These are phyloP conservation scores for Martensiomyces pterosporus DNA, from an alignment of 192 early-diverging fungal genomes.

Conservation along the genomic window DNA sequence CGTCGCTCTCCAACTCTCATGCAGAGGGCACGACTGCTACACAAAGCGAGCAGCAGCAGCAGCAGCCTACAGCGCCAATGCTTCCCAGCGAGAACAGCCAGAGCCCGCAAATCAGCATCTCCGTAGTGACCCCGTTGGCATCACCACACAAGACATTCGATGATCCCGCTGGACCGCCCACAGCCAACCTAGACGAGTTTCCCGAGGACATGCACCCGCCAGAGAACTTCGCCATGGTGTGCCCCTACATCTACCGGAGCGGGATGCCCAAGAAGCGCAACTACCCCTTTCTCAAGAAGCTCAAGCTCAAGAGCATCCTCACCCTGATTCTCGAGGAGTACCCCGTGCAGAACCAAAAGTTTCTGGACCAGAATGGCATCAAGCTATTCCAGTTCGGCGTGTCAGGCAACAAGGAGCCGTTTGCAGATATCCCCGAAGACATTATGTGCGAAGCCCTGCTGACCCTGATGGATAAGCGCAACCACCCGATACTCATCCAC, in stretches of 20 bases:
- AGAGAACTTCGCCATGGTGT: slow-evolving; percentile 95
- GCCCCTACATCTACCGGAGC: slow-evolving; percentile 87
- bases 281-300: slow-evolving; percentile 82
- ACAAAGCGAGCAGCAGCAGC: background rate
- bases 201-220: slow-evolving; percentile 75
- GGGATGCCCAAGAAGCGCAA: slow-evolving; percentile 92
- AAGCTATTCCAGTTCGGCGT: slow-evolving; percentile 84
- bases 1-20: too few species aligned
- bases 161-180: slow-evolving; percentile 1
- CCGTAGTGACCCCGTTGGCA: slow-evolving; percentile 23
- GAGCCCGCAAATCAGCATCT: slow-evolving; percentile 26
- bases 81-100: background rate
- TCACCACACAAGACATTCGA: background rate
- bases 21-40: too few species aligned
- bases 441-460: slow-evolving; percentile 34
- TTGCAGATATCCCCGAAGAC: slow-evolving; percentile 49
- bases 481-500: slow-evolving; percentile 87
- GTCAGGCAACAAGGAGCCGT: slow-evolving; percentile 82
- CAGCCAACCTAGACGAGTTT: too few species aligned
- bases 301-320: slow-evolving; percentile 85
- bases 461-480: slow-evolving; percentile 54
- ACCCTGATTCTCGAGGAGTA: slow-evolving; percentile 93
- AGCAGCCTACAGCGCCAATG: background rate
- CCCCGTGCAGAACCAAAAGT: slow-evolving; percentile 81
- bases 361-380: slow-evolving; percentile 73